phyloP scores from a whole-genome alignment of 257 asterid species.

The Solanum appendiculatum region DNA sequence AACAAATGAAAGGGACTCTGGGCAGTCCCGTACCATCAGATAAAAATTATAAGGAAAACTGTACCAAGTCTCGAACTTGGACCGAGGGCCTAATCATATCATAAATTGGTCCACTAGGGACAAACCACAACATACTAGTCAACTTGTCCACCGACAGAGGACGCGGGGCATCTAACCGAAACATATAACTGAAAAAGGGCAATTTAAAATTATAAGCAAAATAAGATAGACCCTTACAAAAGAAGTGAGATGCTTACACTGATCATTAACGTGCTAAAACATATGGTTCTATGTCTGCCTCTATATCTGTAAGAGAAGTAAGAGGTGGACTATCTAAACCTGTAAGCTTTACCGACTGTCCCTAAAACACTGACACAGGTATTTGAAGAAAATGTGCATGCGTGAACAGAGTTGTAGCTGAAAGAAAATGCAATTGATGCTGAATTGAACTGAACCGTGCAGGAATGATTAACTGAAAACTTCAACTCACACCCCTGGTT shows the following conservation, averaged over 20 bases:
- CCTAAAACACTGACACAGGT: background rate
- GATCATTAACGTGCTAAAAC: background rate
- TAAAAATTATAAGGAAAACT: background rate
- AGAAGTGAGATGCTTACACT: background rate
- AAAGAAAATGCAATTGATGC: background rate
- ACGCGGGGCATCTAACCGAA: background rate
- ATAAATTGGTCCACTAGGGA: background rate
- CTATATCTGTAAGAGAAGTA: background rate
- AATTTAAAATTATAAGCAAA: background rate
- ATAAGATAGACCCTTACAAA: background rate
- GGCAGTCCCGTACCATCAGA: background rate
- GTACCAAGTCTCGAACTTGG: background rate
- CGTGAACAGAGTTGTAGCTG: background rate
- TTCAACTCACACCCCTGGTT: background rate
- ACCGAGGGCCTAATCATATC: background rate
- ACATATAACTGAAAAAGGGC: background rate
- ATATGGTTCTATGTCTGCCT: background rate
- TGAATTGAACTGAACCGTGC: background rate
- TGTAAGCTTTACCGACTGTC: background rate
- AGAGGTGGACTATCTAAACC: background rate
- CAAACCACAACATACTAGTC: background rate
- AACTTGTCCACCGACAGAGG: background rate
- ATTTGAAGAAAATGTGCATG: background rate
- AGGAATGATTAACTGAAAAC: background rate
- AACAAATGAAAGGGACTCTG: background rate